A percentile compares a stretch with the other conserved stretches of the same genome.
Evolutionary conservation across 2,329 filamentous ascomycete genomes (phyloP).

Genomic region (Aspergillus transmontanensis): DNA sequence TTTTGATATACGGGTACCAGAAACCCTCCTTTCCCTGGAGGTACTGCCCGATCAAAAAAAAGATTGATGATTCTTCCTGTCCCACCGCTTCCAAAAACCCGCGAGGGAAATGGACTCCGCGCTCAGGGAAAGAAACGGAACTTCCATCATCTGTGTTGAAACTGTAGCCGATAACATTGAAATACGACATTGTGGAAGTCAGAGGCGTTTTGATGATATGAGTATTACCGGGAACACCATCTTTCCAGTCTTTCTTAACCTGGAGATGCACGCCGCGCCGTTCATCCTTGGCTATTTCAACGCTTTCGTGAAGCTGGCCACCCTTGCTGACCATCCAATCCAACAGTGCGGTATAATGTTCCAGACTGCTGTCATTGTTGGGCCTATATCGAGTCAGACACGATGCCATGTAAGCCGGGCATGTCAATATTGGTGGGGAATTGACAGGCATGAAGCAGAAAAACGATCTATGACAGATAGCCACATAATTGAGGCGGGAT

Average conservation of each 20-base stretch:
- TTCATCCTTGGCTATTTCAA: constrained; percentile 37
- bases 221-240: constrained; percentile 31
- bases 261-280: constrained; percentile 40
- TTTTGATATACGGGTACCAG: constrained; percentile 69
- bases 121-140: constrained; percentile 28
- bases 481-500: neutral
- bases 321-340: constrained; percentile 36
- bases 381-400: constrained; percentile 13
- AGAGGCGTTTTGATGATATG: constrained; percentile 40
- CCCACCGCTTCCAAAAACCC: constrained; percentile 55
- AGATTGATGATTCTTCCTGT: constrained; percentile 64
- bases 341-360: constrained; percentile 32
- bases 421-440: neutral
- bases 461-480: neutral
- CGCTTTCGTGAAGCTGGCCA: constrained; percentile 35
- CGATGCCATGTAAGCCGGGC: neutral
- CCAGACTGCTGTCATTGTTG: constrained; percentile 20
- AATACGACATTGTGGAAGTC: constrained; percentile 40
- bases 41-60: constrained; percentile 71
- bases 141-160: neutral
- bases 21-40: constrained; percentile 60
- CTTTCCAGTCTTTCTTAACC: constrained; percentile 30
- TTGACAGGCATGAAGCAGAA: neutral
- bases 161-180: constrained; percentile 35
- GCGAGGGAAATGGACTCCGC: constrained; percentile 48